A percentile compares a stretch with the other conserved stretches of the same genome.
phyloP scores from a whole-genome alignment of 1,284 basidiomycete species.

The Pseudozyma sp. region DNA sequence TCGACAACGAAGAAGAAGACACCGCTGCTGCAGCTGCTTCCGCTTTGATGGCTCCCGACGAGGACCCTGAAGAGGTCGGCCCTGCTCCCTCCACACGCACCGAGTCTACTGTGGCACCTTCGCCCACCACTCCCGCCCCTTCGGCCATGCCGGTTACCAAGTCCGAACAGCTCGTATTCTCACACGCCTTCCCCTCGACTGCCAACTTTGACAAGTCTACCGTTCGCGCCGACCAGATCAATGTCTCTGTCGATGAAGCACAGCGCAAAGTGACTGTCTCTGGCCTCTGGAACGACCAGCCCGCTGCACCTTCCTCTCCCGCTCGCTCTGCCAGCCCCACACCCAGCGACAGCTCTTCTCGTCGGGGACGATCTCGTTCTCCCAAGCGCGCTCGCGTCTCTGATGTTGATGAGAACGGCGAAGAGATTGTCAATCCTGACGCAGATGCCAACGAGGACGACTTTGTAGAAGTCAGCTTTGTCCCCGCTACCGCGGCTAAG shows the following conservation, averaged over 20 bases:
- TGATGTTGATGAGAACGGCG: slow-evolving; percentile 53
- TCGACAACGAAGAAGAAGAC: slow-evolving; percentile 16
- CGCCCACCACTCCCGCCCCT: slow-evolving; percentile 6
- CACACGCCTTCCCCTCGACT: slow-evolving; percentile 36
- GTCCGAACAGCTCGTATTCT: slow-evolving; percentile 40
- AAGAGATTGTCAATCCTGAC: slow-evolving; percentile 43
- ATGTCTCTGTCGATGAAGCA: slow-evolving; percentile 46
- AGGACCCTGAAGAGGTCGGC: slow-evolving; percentile 47
- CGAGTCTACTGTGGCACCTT: slow-evolving; percentile 3
- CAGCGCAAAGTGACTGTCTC: slow-evolving; percentile 47
- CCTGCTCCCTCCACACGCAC: slow-evolving; percentile 21
- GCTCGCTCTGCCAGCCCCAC: slow-evolving; percentile 37
- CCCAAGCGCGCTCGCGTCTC: slow-evolving; percentile 52
- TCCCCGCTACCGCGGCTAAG: slow-evolving; percentile 12
- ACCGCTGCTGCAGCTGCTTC: slow-evolving; percentile 18
- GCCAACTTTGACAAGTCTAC: slow-evolving; percentile 18
- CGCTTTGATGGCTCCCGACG: slow-evolving; percentile 28
- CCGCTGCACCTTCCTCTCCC: slow-evolving; percentile 7
- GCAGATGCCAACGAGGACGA: slow-evolving; percentile 32
- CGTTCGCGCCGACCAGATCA: slow-evolving; percentile 41
- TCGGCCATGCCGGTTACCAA: slow-evolving; percentile 8
- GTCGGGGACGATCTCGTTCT: slow-evolving; percentile 42
- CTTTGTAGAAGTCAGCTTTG: slow-evolving; percentile 48
- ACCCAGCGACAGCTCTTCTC: slow-evolving; percentile 38
- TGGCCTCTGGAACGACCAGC: slow-evolving; percentile 46